Conservation (phyloP, 768 basidiomycete genomes). For the Suillus lakei region DNA sequence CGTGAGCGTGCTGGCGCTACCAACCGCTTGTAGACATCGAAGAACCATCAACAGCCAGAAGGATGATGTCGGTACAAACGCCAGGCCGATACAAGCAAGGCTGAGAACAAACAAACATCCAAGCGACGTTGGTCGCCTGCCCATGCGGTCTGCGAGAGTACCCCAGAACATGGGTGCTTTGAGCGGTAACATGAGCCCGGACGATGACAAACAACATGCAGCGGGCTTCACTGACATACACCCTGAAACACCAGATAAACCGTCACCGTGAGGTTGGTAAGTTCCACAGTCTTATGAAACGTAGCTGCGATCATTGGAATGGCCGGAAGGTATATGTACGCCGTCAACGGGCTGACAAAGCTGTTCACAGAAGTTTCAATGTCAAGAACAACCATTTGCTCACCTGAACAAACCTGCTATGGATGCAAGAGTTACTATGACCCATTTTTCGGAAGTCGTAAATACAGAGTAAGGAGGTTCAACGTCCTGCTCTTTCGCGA, state of each 20-base stretch:
- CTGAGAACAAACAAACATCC: constrained; percentile 63
- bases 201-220: neutral
- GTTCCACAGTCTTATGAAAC: constrained; percentile 64
- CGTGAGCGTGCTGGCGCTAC: constrained; percentile 74
- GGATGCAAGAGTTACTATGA: constrained; percentile 58
- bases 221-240: constrained; percentile 18
- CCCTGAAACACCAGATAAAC: constrained; percentile 52
- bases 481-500: neutral
- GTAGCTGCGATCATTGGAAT: constrained; percentile 63
- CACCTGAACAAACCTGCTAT: constrained; percentile 67
- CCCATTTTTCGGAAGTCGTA: constrained; percentile 61
- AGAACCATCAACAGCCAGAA: constrained; percentile 79
- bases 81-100: constrained; percentile 63
- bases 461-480: constrained; percentile 47
- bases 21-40: constrained; percentile 75
- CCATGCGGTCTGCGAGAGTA: constrained; percentile 63
- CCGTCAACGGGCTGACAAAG: constrained; percentile 57
- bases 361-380: neutral
- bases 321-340: constrained; percentile 78
- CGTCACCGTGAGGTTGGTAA: constrained; percentile 79
- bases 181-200: neutral
- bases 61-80: constrained; percentile 50
- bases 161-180: constrained; percentile 60
- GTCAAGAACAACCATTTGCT: neutral
- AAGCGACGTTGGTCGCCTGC: constrained; percentile 63